Base-by-base conservation (phyloP, 176 grass and related monocot species). In the bread wheat (Triticum aestivum) region DNA sequence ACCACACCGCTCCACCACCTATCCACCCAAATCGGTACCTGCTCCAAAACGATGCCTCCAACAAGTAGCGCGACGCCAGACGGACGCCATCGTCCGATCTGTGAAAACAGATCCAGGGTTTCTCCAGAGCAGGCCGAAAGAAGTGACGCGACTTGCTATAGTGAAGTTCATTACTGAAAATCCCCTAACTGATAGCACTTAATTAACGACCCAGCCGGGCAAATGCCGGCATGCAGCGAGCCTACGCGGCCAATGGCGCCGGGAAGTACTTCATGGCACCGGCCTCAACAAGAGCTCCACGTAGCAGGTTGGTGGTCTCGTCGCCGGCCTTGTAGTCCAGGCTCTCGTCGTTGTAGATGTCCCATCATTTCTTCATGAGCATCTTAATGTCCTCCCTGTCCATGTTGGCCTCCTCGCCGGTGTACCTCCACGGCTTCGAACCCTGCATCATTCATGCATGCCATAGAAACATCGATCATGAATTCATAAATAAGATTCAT, bases 391-490 rank as follows among this genome's bases (percentile, higher is more conserved):
- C 93, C 0, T 89, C 86, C 9, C 93, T 32, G 13, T 93, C 93
- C 93, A 95, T 95, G 86, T 95, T 89, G 14, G 84, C 44, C 79
- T 95, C 93, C 61, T 93, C 35, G 5, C 91, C 91, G 2, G 91
- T 93, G 81, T 27, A 95, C 75, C 88, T 82, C 93, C 93, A 95
- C 0, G 93, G 93, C 80, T 95, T 95, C 30, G 91, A 93, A 0
- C 91, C 93, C 69, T 93, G 69, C 38, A 86, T 34, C 30, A 30
- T 30, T 30, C 30, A 30, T 30, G 30, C 30, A 30, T 30, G 30
- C 2, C 30, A 2, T 30, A 30, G 30, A 30, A 30, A 30, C 30
- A 30, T 30, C 30, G 30, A 30, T 30, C 30, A 30, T 30, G 30
- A 30, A 30, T 30, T 30, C 30, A 30, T 30, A 30, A 30, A 2